phyloP scores from a whole-genome alignment of 768 basidiomycete species.

The Lactifluus subvellereus region DNA sequence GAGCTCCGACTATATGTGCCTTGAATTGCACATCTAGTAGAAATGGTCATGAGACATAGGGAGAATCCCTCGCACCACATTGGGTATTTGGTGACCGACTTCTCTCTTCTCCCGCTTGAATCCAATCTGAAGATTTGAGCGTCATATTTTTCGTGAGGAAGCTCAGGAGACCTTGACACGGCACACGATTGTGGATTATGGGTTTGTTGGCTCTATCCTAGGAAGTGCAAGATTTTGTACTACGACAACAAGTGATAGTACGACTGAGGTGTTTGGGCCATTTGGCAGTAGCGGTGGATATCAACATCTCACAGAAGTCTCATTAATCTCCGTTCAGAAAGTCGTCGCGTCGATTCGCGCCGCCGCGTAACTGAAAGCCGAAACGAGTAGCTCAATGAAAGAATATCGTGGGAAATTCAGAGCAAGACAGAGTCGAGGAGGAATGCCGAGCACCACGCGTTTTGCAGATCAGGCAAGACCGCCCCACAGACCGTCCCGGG shows the following conservation, averaged over 20 bases:
- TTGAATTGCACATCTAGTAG: no score
- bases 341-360: slow-evolving; percentile 4
- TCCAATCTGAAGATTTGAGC: no score
- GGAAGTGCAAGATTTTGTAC: slow-evolving; percentile 67
- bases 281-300: neutral
- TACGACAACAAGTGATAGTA: slow-evolving; percentile 49
- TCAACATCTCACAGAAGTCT: neutral
- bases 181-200: slow-evolving; percentile 46
- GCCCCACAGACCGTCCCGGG: neutral
- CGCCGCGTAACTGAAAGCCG: neutral
- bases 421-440: neutral
- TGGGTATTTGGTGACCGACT: no score
- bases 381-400: slow-evolving; percentile 5
- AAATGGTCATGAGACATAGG: no score
- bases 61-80: no score
- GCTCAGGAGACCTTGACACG: no score
- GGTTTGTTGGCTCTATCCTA: slow-evolving; percentile 40
- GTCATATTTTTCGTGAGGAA: no score
- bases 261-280: slow-evolving; percentile 16
- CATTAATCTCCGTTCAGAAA: neutral
- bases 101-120: no score
- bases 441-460: slow-evolving; percentile 1
- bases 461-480: neutral
- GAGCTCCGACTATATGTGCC: no score
- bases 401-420: neutral